Percentiles rank a stretch among this genome's conserved stretches.
Conservation (phyloP, 257 asterid species). For the Pogostemon cablin region DNA sequence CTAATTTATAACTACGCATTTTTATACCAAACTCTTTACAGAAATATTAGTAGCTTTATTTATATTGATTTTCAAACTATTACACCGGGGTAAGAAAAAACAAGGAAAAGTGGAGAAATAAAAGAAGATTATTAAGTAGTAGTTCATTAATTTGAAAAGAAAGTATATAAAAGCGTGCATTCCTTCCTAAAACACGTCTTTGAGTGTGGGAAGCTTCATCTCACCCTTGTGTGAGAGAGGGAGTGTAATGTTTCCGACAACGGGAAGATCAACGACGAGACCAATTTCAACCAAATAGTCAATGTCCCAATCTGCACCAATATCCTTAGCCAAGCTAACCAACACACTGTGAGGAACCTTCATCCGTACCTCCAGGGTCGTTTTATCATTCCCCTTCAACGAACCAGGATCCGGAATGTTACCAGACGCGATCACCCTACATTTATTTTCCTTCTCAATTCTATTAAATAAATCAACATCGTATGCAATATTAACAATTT, state of each 20-base stretch:
- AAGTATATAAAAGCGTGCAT: not conserved
- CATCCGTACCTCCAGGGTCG: conserved; percentile 52
- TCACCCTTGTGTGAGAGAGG: conserved; percentile 68
- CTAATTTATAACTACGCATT: too few relatives aligned
- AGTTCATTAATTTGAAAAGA: too few relatives aligned
- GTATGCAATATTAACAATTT: too few relatives aligned
- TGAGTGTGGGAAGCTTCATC: conserved; percentile 71
- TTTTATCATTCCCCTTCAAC: conserved; percentile 59
- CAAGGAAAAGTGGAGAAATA: too few relatives aligned
- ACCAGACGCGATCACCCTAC: conserved; percentile 71
- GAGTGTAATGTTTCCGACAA: conserved; percentile 62
- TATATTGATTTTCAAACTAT: too few relatives aligned
- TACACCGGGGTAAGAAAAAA: too few relatives aligned
- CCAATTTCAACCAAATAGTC: conserved; percentile 58
- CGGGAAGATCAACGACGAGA: conserved; percentile 71
- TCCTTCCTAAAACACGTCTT: conserved; percentile 43
- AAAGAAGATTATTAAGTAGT: too few relatives aligned
- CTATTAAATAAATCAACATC: not conserved
- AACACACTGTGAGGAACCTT: conserved; percentile 69
- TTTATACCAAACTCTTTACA: too few relatives aligned
- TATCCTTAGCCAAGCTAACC: conserved; percentile 64
- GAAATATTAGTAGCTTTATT: too few relatives aligned
- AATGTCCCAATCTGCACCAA: conserved; percentile 78
- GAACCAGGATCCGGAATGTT: conserved; percentile 81
- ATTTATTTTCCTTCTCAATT: not conserved